Conservation (phyloP, 1,284 basidiomycete species). For the Sanguinoderma infundibulare region DNA sequence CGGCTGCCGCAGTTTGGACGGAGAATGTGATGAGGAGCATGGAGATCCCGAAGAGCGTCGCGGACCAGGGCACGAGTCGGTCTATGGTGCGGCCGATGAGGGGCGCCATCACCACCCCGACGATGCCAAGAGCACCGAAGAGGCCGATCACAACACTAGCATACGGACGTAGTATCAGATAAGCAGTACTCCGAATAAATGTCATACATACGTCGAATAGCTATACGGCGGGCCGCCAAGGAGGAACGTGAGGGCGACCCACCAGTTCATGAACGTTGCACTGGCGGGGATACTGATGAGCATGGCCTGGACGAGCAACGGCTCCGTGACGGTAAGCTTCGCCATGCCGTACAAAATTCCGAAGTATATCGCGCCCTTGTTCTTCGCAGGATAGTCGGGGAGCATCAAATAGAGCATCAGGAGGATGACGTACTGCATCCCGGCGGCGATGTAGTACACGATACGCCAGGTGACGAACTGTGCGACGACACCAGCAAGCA, state of each 20-base stretch:
- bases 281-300: conserved; percentile 46
- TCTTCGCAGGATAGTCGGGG: conserved; percentile 57
- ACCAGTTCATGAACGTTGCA: conserved; percentile 47
- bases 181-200: not conserved
- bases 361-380: conserved; percentile 44
- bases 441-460: conserved; percentile 52
- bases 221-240: conserved; percentile 52
- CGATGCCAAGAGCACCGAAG: conserved; percentile 57
- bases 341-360: conserved; percentile 52
- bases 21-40: conserved; percentile 40
- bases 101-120: conserved; percentile 50
- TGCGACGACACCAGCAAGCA: conserved; percentile 52
- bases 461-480: conserved; percentile 51
- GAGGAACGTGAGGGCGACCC: conserved; percentile 58
- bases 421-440: conserved; percentile 42
- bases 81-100: conserved; percentile 56
- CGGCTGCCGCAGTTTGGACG: conserved; percentile 49
- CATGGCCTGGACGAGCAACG: conserved; percentile 52
- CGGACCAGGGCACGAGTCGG: conserved; percentile 53
- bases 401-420: conserved; percentile 46
- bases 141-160: conserved; percentile 52
- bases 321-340: conserved; percentile 52
- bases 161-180: not conserved
- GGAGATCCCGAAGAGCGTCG: conserved; percentile 45
- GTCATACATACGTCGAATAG: conserved; percentile 41